Evolutionary conservation across 345 rosid genomes (phyloP).

Genomic region (Boechera divaricarpa): DNA sequence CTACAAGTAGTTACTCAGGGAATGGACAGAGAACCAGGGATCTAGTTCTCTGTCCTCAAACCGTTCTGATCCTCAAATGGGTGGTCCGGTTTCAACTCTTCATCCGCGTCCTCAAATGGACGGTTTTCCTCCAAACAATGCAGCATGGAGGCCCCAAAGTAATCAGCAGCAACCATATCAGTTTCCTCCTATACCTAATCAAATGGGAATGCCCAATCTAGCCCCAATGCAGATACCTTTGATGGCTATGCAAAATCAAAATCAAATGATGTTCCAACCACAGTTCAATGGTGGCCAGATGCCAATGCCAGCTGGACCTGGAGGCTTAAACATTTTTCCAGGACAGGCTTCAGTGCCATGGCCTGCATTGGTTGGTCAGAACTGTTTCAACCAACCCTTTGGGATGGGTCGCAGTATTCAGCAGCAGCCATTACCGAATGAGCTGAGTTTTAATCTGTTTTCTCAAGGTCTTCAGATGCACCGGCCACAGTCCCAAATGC

Average conservation of each 20-base stretch:
- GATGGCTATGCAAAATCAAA: slow-evolving; percentile 47
- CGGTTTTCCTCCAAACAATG: slow-evolving; percentile 53
- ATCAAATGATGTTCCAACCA: slow-evolving; percentile 56
- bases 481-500: slow-evolving; percentile 8
- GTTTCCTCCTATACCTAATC: slow-evolving; percentile 46
- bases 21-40: slow-evolving; percentile 43
- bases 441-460: slow-evolving; percentile 37
- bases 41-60: slow-evolving; percentile 41
- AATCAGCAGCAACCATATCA: slow-evolving; percentile 53
- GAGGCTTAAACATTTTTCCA: slow-evolving; percentile 48
- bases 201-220: slow-evolving; percentile 45
- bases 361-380: slow-evolving; percentile 58
- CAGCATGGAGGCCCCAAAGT: slow-evolving; percentile 56
- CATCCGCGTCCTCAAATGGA: slow-evolving; percentile 47
- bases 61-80: slow-evolving; percentile 44
- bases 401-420: slow-evolving; percentile 48
- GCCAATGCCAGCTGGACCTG: slow-evolving; percentile 57
- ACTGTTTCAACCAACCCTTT: slow-evolving; percentile 54
- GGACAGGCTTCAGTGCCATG: slow-evolving; percentile 55
- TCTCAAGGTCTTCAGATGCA: slow-evolving; percentile 40
- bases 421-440: slow-evolving; percentile 33
- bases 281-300: slow-evolving; percentile 57
- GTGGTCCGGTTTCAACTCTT: slow-evolving; percentile 46
- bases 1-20: slow-evolving; percentile 45
- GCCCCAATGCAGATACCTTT: slow-evolving; percentile 43